A percentile compares a stretch with the other conserved stretches of the same genome.
Evolutionary conservation across 2,329 filamentous ascomycete species (phyloP).

Genomic region (Didymosphaeria variabile): DNA sequence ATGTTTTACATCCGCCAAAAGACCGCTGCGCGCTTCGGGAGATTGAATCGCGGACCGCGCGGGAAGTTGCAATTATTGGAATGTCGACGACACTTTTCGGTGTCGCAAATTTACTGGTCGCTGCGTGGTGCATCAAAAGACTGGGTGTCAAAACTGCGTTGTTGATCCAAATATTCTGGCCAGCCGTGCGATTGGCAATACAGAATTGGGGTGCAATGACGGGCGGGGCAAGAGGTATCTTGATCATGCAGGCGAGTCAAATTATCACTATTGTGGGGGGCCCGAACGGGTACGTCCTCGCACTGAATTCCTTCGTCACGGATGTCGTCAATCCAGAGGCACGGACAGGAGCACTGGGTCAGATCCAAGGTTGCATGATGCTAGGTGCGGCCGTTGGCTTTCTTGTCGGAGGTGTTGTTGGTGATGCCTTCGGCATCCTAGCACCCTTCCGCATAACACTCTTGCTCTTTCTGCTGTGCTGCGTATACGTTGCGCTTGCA

Average conservation of each 20-base stretch:
- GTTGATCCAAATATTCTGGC: constrained; percentile 69
- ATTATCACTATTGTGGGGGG: constrained; percentile 74
- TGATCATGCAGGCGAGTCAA: constrained; percentile 73
- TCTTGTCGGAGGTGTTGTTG: constrained; percentile 70
- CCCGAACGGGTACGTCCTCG: constrained; percentile 73
- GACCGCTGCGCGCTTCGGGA: constrained; percentile 68
- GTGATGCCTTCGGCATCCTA: constrained; percentile 69
- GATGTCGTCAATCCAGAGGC: constrained; percentile 69
- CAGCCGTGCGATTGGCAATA: constrained; percentile 68
- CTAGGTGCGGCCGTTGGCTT: constrained; percentile 72
- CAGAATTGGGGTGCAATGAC: constrained; percentile 72
- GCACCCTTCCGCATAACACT: constrained; percentile 73
- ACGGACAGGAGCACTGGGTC: constrained; percentile 71
- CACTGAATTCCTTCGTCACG: constrained; percentile 73
- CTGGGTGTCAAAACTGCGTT: constrained; percentile 71
- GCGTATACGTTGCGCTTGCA: constrained; percentile 52
- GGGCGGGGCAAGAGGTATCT: constrained; percentile 69
- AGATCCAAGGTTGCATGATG: constrained; percentile 72
- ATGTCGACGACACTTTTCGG: constrained; percentile 75
- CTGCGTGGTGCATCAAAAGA: constrained; percentile 72
- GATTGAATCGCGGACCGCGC: constrained; percentile 71
- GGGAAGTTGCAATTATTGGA: constrained; percentile 70
- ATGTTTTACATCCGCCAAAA: constrained; percentile 54
- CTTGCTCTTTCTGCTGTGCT: constrained; percentile 60
- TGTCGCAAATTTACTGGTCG: constrained; percentile 72